These are phyloP conservation scores for Paraglomus occultum DNA, from an alignment of 192 early-diverging fungal species.

Conservation along the genomic window DNA sequence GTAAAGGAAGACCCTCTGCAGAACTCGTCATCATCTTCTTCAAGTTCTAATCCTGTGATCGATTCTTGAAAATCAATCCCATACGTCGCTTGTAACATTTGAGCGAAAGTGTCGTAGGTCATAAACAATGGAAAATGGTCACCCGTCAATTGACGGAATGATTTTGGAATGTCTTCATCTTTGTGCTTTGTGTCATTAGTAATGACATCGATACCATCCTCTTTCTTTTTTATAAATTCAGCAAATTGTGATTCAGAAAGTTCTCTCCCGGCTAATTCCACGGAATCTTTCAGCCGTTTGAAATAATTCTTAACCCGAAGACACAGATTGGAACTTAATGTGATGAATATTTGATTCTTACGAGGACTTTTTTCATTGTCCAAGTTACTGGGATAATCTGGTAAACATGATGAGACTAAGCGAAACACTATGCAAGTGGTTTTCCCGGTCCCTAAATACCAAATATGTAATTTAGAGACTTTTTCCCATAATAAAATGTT, in stretches of 20 bases:
- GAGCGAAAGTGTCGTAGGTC: constrained; percentile 9
- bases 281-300: not conserved
- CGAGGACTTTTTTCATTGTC: not conserved
- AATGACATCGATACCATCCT: not conserved
- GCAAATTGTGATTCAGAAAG: constrained; percentile 7
- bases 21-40: not conserved
- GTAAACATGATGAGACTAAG: constrained; percentile 6
- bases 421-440: constrained; percentile 15
- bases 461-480: not conserved
- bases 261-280: constrained; percentile 1
- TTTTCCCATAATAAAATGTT: not conserved
- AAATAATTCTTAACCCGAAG: constrained; percentile 10
- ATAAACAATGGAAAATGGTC: constrained; percentile 21
- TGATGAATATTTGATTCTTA: constrained; percentile 1
- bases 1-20: not conserved
- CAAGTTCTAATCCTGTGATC: not conserved
- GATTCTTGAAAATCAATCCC: constrained; percentile 15
- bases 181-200: not conserved
- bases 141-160: constrained; percentile 17
- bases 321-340: not conserved
- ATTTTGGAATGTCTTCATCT: constrained; percentile 9
- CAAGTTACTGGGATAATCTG: not conserved
- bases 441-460: constrained; percentile 18
- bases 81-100: constrained; percentile 16
- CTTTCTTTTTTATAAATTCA: not conserved